These are phyloP conservation scores for Xenosphaeropsis pyriputrescens DNA, from an alignment of 2,329 filamentous ascomycete species.

Conservation along the genomic window DNA sequence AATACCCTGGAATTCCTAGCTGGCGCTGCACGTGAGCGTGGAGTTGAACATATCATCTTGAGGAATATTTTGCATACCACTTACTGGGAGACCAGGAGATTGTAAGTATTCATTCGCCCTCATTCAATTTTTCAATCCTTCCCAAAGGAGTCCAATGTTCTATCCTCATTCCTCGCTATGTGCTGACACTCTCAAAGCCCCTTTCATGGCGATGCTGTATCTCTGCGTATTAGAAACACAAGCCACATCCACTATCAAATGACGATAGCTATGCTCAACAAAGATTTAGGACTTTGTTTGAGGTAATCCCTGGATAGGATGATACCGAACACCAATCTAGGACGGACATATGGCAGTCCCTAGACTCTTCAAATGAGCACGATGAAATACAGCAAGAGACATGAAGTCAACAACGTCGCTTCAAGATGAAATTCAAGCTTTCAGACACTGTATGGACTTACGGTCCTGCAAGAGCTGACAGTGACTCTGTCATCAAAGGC, in stretches of 20 bases:
- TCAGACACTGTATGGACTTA: too few species aligned
- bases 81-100: conserved; percentile 4
- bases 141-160: neutral
- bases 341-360: too few species aligned
- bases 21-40: conserved; percentile 44
- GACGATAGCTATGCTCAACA: conserved; percentile 60
- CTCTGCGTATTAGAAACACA: conserved; percentile 11
- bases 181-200: neutral
- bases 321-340: too few species aligned
- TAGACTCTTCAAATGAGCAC: too few species aligned
- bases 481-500: too few species aligned
- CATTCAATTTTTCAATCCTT: neutral
- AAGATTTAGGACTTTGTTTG: conserved; percentile 53
- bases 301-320: conserved; percentile 20
- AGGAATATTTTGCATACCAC: conserved; percentile 47
- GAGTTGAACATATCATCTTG: conserved; percentile 58
- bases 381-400: too few species aligned
- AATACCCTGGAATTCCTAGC: conserved; percentile 59
- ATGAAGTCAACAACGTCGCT: too few species aligned
- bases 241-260: conserved; percentile 45
- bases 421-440: too few species aligned
- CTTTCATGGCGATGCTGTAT: conserved; percentile 1
- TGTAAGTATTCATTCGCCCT: neutral
- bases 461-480: too few species aligned
- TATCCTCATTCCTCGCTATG: neutral